Evolutionary conservation across 2,329 filamentous ascomycete species (phyloP), one percentile per base, ranked within the genome.

Genomic region (Colletotrichum liaoningense): DNA sequence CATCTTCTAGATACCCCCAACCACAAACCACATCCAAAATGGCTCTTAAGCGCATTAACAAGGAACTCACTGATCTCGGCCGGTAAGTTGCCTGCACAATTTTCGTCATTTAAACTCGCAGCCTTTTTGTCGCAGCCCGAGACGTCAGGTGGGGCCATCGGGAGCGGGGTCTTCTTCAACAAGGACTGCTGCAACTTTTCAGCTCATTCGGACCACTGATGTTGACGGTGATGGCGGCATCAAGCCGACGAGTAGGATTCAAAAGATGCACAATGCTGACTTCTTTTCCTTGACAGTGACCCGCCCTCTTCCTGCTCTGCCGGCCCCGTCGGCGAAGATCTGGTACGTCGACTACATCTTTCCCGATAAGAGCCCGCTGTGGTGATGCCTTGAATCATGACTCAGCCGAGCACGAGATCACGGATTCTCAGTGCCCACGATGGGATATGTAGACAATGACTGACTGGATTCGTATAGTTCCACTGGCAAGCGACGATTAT

Each of bases 401-500:
- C 75, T 77, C 68, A 46, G 72, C 74, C 72, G 73, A 67, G 72
- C 78, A 79, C 75, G 75, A 76, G 72, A 78, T 56, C 54, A 57
- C 14, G 58, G 19, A 33, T 56, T 63, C 26, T n/a, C 42, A 24
- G 42, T 24, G 22, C 12, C 7, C 22, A 26, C 12, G 19, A 33
- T 38, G 22, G 19, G 28, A 14, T 24, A 12, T 9, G 69, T 56
- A 19, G 6, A 63, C 2, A 55, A 67, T 26, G 56, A 58, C 69
- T 65, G 63, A 73, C 75, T 74, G 73, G 28, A 6, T 1, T 33
- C 42, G 4, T 12, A 80, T 80, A 99, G 96, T 99, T 99, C 84
- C 97, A 98, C 92, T 99, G 97, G 97, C 97, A 99, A 93, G 97
- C 97, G 81, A 99, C 97, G 66, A 99, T 99, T 84, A 99, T 99